These are phyloP conservation scores for Scytalidium lignicola DNA, from an alignment of 2,329 filamentous ascomycete species.

Conservation along the genomic window DNA sequence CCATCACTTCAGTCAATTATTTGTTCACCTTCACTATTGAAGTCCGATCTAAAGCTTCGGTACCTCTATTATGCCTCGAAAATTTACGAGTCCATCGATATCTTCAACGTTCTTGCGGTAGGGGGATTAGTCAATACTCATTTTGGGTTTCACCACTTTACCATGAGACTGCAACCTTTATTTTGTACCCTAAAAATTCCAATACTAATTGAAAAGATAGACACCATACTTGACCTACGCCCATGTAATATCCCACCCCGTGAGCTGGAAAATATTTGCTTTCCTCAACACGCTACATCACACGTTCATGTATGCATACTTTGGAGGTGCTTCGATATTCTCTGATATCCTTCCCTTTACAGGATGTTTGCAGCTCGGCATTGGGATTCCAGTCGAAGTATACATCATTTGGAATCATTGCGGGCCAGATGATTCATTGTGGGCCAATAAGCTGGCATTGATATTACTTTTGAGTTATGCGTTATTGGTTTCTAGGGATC, in stretches of 20 bases:
- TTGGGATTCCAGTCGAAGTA: slow-evolving; percentile 15
- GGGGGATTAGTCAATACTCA: slow-evolving; percentile 22
- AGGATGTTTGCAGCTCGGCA: slow-evolving; percentile 15
- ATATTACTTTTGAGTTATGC: slow-evolving; percentile 1
- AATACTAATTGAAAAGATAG: background rate
- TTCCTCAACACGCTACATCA: slow-evolving; percentile 25
- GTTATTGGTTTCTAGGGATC: slow-evolving; percentile 5
- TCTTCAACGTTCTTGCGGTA: slow-evolving; percentile 25
- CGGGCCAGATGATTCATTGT: background rate
- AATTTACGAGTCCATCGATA: slow-evolving; percentile 28
- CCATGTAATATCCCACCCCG: slow-evolving; percentile 16
- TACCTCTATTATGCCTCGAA: slow-evolving; percentile 24
- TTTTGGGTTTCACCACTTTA: slow-evolving; percentile 28
- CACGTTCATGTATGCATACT: slow-evolving; percentile 28
- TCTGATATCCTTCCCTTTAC: slow-evolving; percentile 16
- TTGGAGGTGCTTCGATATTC: slow-evolving; percentile 18
- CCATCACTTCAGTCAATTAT: slow-evolving; percentile 1
- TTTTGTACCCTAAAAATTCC: too few relatives aligned
- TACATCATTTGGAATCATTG: slow-evolving; percentile 1
- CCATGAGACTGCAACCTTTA: background rate
- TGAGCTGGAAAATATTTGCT: slow-evolving; percentile 26
- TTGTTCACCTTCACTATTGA: background rate
- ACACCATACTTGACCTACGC: slow-evolving; percentile 26
- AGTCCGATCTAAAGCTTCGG: slow-evolving; percentile 1
- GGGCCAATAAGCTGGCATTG: background rate